Evolutionary conservation across 768 basidiomycete species (phyloP).

Genomic region (Clavulina sp.): DNA sequence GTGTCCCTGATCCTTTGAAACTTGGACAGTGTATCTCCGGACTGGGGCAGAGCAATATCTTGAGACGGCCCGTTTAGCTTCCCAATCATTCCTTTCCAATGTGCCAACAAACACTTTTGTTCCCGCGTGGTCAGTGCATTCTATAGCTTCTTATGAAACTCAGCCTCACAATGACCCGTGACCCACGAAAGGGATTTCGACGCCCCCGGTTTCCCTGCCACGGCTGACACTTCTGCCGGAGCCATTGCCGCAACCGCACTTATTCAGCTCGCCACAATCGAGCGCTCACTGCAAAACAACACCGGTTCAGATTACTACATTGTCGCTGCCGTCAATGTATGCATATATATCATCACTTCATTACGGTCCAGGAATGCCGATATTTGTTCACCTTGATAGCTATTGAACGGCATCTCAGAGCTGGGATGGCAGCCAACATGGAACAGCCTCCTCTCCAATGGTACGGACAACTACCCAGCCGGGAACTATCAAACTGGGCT

Average conservation of each 20-base stretch:
- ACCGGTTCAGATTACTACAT: conserved; percentile 25
- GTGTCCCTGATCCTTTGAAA: neutral
- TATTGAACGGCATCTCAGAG: conserved; percentile 3
- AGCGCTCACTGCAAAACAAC: conserved; percentile 20
- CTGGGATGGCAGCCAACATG: conserved; percentile 5
- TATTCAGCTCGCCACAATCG: conserved; percentile 33
- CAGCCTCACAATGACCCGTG: too few relatives aligned
- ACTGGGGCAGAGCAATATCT: conserved; percentile 36
- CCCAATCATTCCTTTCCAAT: conserved; percentile 39
- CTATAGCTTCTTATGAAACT: conserved; percentile 1
- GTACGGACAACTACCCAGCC: conserved; percentile 5
- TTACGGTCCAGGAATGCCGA: neutral
- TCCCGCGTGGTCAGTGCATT: conserved; percentile 29
- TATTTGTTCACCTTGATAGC: neutral
- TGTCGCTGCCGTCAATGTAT: conserved; percentile 32
- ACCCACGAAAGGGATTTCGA: conserved; percentile 62
- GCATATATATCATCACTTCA: conserved; percentile 2
- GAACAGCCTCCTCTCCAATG: conserved; percentile 8
- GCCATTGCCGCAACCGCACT: conserved; percentile 44
- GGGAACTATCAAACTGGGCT: conserved; percentile 8
- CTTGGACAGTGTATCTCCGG: conserved; percentile 35
- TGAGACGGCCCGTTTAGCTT: conserved; percentile 37
- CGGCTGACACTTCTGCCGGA: conserved; percentile 55
- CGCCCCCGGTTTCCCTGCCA: conserved; percentile 40
- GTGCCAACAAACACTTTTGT: conserved; percentile 43